Evolutionary conservation across 129 eudicot species (phyloP).

Genomic region (Chrysanthemum seticuspe): DNA sequence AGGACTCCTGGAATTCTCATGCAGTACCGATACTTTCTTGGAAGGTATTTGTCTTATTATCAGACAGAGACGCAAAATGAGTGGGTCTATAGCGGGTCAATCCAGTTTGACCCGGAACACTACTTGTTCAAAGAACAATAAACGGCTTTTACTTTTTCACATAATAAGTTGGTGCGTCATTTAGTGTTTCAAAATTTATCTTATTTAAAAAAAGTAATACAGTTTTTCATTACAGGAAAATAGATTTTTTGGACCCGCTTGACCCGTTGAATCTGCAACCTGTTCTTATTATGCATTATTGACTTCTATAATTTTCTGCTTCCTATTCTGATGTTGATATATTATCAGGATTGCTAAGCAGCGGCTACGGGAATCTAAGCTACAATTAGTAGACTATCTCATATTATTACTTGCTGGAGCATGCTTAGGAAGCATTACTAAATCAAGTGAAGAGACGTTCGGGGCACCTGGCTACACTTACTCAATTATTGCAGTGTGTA

Average conservation of each 20-base stretch:
- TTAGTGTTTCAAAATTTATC: too few species aligned
- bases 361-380: constrained; percentile 76
- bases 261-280: too few species aligned
- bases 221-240: too few species aligned
- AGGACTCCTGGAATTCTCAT: constrained; percentile 68
- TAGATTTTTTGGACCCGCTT: too few species aligned
- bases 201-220: too few species aligned
- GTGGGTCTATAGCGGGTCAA: constrained; percentile 1
- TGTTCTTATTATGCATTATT: too few species aligned
- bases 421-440: constrained; percentile 72
- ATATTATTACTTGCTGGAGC: constrained; percentile 92
- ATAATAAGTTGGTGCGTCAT: too few species aligned
- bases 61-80: constrained; percentile 8
- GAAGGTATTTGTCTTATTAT: constrained; percentile 48
- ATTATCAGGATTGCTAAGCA: constrained; percentile 86
- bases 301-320: background rate
- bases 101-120: background rate
- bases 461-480: constrained; percentile 86
- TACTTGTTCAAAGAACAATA: background rate
- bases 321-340: constrained; percentile 3
- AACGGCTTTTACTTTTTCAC: background rate
- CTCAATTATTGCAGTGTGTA: constrained; percentile 91
- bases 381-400: constrained; percentile 83
- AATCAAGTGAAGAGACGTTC: constrained; percentile 65
- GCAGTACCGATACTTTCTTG: constrained; percentile 81